phyloP scores from a whole-genome alignment of 2,329 filamentous ascomycete species.

The Epichloe festucae region DNA sequence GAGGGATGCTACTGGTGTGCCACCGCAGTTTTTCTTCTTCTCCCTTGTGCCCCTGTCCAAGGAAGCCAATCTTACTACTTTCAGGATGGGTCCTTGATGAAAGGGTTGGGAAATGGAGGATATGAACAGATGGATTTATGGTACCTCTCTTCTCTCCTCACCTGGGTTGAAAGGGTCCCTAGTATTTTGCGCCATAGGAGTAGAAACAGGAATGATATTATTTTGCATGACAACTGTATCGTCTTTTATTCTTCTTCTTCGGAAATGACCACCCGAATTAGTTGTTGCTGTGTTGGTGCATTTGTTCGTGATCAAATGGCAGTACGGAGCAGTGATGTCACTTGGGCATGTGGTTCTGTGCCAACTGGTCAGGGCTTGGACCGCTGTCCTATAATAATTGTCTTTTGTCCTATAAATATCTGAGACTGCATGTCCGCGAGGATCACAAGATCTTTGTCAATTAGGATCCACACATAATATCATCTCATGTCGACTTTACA shows the following conservation, averaged over 20 bases:
- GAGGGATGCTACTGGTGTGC: conserved; percentile 1
- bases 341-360: neutral
- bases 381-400: neutral
- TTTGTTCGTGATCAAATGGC: too few species aligned
- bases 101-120: conserved; percentile 5
- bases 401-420: neutral
- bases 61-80: conserved; percentile 6
- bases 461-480: too few species aligned
- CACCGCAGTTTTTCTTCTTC: neutral
- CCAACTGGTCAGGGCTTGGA: neutral
- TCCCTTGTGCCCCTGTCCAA: neutral
- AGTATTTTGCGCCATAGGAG: conserved; percentile 23
- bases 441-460: too few species aligned
- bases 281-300: too few species aligned
- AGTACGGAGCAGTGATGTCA: neutral
- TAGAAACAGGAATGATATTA: conserved; percentile 24
- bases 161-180: conserved; percentile 16
- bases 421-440: neutral
- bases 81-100: conserved; percentile 1
- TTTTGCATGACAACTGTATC: conserved; percentile 11
- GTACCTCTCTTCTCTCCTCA: conserved; percentile 14
- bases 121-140: conserved; percentile 12
- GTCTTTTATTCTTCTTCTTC: too few species aligned
- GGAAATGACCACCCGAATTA: too few species aligned
- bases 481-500: too few species aligned